phyloP scores from a whole-genome alignment of 495 filamentous ascomycete species.

The Podospora conica region DNA sequence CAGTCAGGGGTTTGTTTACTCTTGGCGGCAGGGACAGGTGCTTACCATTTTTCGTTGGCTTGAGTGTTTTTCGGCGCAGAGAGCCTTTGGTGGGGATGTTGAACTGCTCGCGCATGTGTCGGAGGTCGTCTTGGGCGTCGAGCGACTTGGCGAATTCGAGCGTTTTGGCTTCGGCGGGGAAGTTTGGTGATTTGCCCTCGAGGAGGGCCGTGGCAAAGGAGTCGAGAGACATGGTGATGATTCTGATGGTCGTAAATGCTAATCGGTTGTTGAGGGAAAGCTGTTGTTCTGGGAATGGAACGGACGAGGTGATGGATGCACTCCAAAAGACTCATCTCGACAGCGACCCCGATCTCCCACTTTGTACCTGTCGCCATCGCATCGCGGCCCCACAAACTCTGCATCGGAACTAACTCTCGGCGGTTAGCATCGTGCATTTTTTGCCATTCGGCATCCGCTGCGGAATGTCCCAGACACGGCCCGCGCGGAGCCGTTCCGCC shows the following conservation, averaged over 20 bases:
- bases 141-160: slow-evolving; percentile 31
- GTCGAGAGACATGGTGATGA: slow-evolving; percentile 3
- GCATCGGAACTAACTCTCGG: background rate
- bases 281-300: background rate
- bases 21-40: background rate
- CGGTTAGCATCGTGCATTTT: background rate
- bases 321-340: background rate
- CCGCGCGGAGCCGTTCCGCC: background rate
- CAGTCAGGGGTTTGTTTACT: slow-evolving; percentile 11
- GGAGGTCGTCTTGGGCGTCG: slow-evolving; percentile 64
- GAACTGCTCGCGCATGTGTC: slow-evolving; percentile 65
- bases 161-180: slow-evolving; percentile 12
- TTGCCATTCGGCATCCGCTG: background rate
- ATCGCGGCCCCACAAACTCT: background rate
- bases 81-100: slow-evolving; percentile 72
- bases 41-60: slow-evolving; percentile 34
- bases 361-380: background rate
- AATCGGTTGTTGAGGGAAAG: background rate
- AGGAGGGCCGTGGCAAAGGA: slow-evolving; percentile 8
- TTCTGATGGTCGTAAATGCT: background rate
- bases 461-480: background rate
- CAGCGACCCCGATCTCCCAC: background rate
- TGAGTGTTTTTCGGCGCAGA: slow-evolving; percentile 52
- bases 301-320: background rate
- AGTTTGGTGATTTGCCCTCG: slow-evolving; percentile 14